phyloP scores from a whole-genome alignment of 768 basidiomycete genomes.

The Boletus vinaceobasis region DNA sequence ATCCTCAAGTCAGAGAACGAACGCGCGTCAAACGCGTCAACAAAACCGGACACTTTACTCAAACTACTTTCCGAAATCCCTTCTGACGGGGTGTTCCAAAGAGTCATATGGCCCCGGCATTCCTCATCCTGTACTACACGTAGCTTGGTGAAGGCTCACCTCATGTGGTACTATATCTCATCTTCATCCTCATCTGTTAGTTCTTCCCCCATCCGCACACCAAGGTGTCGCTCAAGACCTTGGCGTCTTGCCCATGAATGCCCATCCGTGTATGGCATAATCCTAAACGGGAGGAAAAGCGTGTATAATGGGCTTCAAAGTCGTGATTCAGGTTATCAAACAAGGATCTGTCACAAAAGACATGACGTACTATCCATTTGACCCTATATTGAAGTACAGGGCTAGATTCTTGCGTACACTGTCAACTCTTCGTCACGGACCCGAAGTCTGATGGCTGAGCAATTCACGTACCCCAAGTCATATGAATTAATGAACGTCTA shows the following conservation, averaged over 20 bases:
- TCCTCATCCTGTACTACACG: conserved; percentile 41
- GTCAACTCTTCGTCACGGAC: neutral
- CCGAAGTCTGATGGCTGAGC: neutral
- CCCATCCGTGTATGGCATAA: conserved; percentile 83
- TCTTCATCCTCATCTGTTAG: conserved; percentile 78
- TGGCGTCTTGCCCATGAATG: conserved; percentile 69
- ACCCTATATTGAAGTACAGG: conserved; percentile 85
- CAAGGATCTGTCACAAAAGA: neutral
- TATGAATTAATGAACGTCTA: conserved; percentile 88
- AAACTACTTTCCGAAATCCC: conserved; percentile 22
- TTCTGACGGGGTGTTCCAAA: conserved; percentile 34
- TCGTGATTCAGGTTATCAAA: neutral
- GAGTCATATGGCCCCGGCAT: conserved; percentile 86
- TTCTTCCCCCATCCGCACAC: conserved; percentile 74
- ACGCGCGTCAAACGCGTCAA: conserved; percentile 10
- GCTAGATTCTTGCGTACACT: conserved; percentile 62
- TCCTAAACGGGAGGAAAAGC: conserved; percentile 76
- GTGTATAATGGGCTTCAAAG: conserved; percentile 64
- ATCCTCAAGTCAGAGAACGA: conserved; percentile 20
- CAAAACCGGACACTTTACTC: conserved; percentile 21
- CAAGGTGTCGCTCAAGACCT: conserved; percentile 60
- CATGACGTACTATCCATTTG: conserved; percentile 73
- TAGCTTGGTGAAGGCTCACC: neutral
- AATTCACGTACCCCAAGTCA: conserved; percentile 66
- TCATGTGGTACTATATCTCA: conserved; percentile 7